Percentiles rank a stretch among this genome's conserved stretches.
Evolutionary conservation across 768 basidiomycete genomes (phyloP).

Genomic region (Clavaria fumosa): DNA sequence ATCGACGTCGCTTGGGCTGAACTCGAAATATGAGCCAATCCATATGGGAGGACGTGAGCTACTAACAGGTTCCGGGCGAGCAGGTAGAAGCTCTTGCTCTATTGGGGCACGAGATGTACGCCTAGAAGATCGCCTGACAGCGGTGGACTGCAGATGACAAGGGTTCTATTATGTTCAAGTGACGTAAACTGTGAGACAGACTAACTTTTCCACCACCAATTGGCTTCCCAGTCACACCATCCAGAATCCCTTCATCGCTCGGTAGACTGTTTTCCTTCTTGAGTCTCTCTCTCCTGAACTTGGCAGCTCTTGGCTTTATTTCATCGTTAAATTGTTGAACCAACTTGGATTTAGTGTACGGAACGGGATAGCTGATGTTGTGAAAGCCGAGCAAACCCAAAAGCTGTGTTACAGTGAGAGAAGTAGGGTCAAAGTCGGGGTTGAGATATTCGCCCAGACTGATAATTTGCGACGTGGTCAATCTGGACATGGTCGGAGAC

Average conservation of each 20-base stretch:
- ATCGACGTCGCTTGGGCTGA: conserved; percentile 67
- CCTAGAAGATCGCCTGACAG: conserved; percentile 42
- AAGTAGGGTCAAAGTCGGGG: conserved; percentile 56
- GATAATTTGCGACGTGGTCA: conserved; percentile 69
- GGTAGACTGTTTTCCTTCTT: conserved; percentile 55
- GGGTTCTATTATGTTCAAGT: conserved; percentile 6
- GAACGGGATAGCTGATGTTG: conserved; percentile 56
- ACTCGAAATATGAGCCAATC: conserved; percentile 8
- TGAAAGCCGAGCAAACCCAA: conserved; percentile 67
- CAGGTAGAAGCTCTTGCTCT: conserved; percentile 25
- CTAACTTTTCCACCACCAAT: conserved; percentile 35
- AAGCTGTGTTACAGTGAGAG: conserved; percentile 69
- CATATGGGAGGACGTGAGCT: conserved; percentile 8
- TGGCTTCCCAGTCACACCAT: conserved; percentile 68
- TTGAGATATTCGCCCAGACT: conserved; percentile 63
- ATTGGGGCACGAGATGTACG: conserved; percentile 44
- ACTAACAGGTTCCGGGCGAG: conserved; percentile 42
- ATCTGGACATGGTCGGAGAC: conserved; percentile 65
- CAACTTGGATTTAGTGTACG: conserved; percentile 64
- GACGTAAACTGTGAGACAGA: conserved; percentile 1
- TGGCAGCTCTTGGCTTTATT: conserved; percentile 42
- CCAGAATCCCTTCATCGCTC: conserved; percentile 70
- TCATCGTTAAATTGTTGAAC: conserved; percentile 66
- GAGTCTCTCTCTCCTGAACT: conserved; percentile 46
- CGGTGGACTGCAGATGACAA: conserved; percentile 11